Percentiles rank a stretch among this genome's conserved stretches.
Evolutionary conservation across 257 asterid species (phyloP).

Genomic region (Phtheirospermum japonicum): DNA sequence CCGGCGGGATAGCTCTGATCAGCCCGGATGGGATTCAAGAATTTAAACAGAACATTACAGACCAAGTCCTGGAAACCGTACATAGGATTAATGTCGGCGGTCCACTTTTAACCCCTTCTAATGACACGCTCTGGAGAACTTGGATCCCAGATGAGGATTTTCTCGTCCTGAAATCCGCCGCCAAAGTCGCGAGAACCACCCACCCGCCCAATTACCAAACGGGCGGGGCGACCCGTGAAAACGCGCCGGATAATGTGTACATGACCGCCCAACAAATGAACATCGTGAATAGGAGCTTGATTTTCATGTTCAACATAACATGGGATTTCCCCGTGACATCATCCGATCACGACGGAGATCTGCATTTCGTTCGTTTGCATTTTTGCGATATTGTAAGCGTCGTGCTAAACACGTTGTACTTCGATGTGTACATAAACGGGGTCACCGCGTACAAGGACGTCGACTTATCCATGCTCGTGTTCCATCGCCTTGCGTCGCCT

Average conservation of each 20-base stretch:
- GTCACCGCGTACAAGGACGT: slow-evolving; percentile 61
- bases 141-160: slow-evolving; percentile 75
- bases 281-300: slow-evolving; percentile 37
- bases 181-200: slow-evolving; percentile 46
- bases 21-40: slow-evolving; percentile 47
- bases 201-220: slow-evolving; percentile 54
- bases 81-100: slow-evolving; percentile 90
- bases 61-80: slow-evolving; percentile 57
- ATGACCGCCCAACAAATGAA: slow-evolving; percentile 83
- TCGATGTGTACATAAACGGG: slow-evolving; percentile 59
- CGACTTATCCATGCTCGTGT: slow-evolving; percentile 52
- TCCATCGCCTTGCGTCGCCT: slow-evolving; percentile 65
- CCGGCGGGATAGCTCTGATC: slow-evolving; percentile 45
- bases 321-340: slow-evolving; percentile 61
- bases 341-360: slow-evolving; percentile 19
- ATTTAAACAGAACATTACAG: slow-evolving; percentile 59
- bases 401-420: slow-evolving; percentile 51
- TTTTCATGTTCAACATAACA: slow-evolving; percentile 51
- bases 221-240: slow-evolving; percentile 68
- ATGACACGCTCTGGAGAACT: slow-evolving; percentile 78
- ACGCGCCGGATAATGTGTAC: slow-evolving; percentile 69
- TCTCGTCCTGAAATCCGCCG: slow-evolving; percentile 66
- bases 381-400: slow-evolving; percentile 70
- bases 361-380: slow-evolving; percentile 62
- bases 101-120: slow-evolving; percentile 62